Evolutionary conservation across 2,329 filamentous ascomycete genomes (phyloP).

Genomic region (Madurella mycetomatis): DNA sequence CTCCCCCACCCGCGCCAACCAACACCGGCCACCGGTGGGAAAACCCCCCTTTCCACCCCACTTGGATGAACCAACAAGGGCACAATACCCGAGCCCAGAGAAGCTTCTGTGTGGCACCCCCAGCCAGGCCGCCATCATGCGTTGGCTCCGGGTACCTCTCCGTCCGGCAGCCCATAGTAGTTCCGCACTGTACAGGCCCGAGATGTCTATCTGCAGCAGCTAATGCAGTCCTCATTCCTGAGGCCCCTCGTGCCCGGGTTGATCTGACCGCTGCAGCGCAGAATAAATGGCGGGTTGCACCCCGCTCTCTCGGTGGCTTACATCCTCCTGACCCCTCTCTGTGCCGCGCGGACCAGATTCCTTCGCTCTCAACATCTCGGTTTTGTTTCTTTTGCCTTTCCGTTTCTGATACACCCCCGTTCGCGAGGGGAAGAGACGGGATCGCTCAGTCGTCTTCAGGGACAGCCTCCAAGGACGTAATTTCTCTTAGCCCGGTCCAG

Average conservation of each 20-base stretch:
- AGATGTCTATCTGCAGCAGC: conserved; percentile 2
- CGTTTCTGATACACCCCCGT: neutral
- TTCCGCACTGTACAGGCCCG: conserved; percentile 14
- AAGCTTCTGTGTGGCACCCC: conserved; percentile 13
- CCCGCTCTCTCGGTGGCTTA: conserved; percentile 25
- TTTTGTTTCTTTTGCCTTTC: neutral
- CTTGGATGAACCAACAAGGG: neutral
- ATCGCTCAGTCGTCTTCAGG: too few species aligned
- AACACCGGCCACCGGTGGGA: conserved; percentile 19
- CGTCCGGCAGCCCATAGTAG: neutral
- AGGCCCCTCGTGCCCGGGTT: conserved; percentile 10
- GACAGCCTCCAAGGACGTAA: too few species aligned
- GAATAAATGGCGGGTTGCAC: conserved; percentile 29
- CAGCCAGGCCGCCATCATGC: conserved; percentile 14
- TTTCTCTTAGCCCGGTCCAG: neutral
- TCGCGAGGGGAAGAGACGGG: neutral
- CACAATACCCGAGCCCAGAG: conserved; percentile 11
- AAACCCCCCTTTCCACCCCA: conserved; percentile 2
- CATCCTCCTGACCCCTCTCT: conserved; percentile 27
- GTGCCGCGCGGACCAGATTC: conserved; percentile 11
- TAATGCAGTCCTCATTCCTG: conserved; percentile 17
- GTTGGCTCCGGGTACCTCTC: conserved; percentile 13
- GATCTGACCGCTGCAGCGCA: conserved; percentile 14
- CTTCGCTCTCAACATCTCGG: conserved; percentile 4
- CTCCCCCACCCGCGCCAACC: conserved; percentile 17